Conservation (phyloP, 2,329 filamentous ascomycete species). For the Neonectria faginata region DNA sequence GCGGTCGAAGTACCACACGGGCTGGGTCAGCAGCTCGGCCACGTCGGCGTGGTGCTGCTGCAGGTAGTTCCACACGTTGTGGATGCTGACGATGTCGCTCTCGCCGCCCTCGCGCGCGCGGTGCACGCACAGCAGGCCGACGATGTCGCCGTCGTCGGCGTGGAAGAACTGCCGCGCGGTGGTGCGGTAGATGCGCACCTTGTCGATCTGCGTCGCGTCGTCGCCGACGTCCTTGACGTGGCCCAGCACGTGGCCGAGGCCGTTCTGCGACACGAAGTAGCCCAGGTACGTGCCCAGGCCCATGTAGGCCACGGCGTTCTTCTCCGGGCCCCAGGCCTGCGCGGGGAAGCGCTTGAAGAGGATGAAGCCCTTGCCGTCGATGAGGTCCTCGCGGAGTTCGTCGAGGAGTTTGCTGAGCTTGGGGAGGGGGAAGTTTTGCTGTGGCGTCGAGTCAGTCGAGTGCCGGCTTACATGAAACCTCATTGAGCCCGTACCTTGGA, state of each 20-base stretch:
- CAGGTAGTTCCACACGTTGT: conserved; percentile 85
- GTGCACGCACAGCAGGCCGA: conserved; percentile 84
- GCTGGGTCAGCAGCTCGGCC: conserved; percentile 77
- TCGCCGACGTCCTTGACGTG: conserved; percentile 92
- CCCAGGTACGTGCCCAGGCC: conserved; percentile 86
- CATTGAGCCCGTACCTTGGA: conserved; percentile 39
- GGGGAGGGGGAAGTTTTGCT: conserved; percentile 59
- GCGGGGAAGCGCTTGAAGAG: conserved; percentile 90
- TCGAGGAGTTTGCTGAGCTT: conserved; percentile 52
- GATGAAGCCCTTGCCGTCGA: conserved; percentile 90
- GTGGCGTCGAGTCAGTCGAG: conserved; percentile 15
- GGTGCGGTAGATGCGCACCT: conserved; percentile 90
- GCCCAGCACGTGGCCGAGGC: conserved; percentile 84
- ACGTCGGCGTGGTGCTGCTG: conserved; percentile 82
- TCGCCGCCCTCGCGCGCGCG: conserved; percentile 85
- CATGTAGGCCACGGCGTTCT: conserved; percentile 91
- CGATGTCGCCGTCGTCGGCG: conserved; percentile 83
- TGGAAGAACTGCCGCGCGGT: conserved; percentile 72
- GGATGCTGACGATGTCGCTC: conserved; percentile 82
- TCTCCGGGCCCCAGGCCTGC: conserved; percentile 78
- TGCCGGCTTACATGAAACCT: neutral
- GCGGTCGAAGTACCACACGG: conserved; percentile 92
- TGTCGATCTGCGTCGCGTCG: conserved; percentile 83
- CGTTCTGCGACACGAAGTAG: conserved; percentile 90
- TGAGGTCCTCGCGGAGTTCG: conserved; percentile 56